Evolutionary conservation across 2,329 filamentous ascomycete genomes (phyloP), one percentile per base, ranked within the genome.

Genomic region (Aspergillus novofumigatus): DNA sequence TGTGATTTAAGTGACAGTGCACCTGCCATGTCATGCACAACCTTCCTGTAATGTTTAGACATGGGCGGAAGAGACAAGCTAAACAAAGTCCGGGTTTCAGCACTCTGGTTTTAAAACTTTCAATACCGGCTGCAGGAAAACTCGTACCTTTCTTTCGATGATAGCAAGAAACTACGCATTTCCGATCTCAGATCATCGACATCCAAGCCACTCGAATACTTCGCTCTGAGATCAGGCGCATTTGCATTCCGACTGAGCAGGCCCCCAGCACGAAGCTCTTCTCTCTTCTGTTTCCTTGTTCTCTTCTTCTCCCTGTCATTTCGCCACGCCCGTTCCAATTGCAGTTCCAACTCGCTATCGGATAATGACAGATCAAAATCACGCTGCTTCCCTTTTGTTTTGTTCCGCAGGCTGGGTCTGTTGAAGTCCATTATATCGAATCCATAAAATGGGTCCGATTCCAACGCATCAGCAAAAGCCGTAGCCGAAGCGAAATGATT

Each of bases 401-500:
- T 87, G 60, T 81, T 85, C 55, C 80, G 83, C 5, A 92, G 72
- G 53, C 86, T 91, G 1, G 87, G 86, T 26, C 86, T 81, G 17
- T 89, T 83, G 75, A 89, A 91, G 67, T 96, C 90, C 87, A 94
- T 93, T 48, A 95, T 79, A 67, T 96, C 91, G 61, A 96, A 87
- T 8, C 86, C 89, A 59, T 88, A 85, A 59, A 85, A 83, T 1
- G 83, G 81, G 62, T 84, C 81, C 60, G 77, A 73, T n/a, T 86
- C 82, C 2, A 86, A 74, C 0, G 80, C 78, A 67, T 85, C 83
- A 3, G 82, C 83, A 64, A 86, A 79, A 17, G 80, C 76, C 49
- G 77, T 78, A 5, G 83, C 84, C 41, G 79, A 78, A 17, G 82
- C 81, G 65, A 85, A 86, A 41, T 65, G 59, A 41, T 59, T 52